Conservation (phyloP, 2,329 filamentous ascomycete genomes). For the Cercospora sojina region DNA sequence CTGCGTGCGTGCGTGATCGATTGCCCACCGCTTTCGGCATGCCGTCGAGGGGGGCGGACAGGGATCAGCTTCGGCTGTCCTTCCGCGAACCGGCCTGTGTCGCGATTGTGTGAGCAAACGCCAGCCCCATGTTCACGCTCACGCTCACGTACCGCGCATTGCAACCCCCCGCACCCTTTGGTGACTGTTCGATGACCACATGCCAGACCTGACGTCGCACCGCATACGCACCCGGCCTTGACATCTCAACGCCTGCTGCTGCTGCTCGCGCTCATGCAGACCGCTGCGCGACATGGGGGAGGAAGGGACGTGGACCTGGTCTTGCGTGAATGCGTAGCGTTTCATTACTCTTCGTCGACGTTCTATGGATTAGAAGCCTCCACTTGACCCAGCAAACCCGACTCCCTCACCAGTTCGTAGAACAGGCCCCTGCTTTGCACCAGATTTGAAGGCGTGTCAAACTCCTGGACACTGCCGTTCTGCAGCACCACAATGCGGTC, state of each 20-base stretch:
- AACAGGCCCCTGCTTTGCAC: conserved; percentile 76
- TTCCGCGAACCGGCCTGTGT: not conserved
- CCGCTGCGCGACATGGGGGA: not conserved
- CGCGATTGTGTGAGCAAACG: not conserved
- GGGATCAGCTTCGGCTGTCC: conserved; percentile 6
- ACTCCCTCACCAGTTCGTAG: conserved; percentile 87
- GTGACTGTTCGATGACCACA: not conserved
- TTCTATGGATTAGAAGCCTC: conserved; percentile 24
- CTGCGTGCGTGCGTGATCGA: not conserved
- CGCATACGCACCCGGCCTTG: conserved; percentile 7
- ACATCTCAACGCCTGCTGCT: conserved; percentile 12
- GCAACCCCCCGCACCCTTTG: not conserved
- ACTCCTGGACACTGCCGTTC: conserved; percentile 85
- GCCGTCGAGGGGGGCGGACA: not conserved
- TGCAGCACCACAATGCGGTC: conserved; percentile 94
- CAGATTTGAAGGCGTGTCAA: conserved; percentile 79
- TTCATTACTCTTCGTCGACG: not conserved
- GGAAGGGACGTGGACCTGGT: not conserved
- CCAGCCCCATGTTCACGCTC: conserved; percentile 5
- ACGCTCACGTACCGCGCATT: not conserved
- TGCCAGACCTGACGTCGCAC: conserved; percentile 11
- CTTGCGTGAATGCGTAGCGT: not conserved
- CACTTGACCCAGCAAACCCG: conserved; percentile 63
- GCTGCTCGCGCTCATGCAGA: not conserved
- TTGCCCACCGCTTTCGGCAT: not conserved